Percentiles rank a stretch among this genome's conserved stretches.
Conservation (phyloP, 1,139 yeast genomes). For the Arxiozyma slooffiae region DNA sequence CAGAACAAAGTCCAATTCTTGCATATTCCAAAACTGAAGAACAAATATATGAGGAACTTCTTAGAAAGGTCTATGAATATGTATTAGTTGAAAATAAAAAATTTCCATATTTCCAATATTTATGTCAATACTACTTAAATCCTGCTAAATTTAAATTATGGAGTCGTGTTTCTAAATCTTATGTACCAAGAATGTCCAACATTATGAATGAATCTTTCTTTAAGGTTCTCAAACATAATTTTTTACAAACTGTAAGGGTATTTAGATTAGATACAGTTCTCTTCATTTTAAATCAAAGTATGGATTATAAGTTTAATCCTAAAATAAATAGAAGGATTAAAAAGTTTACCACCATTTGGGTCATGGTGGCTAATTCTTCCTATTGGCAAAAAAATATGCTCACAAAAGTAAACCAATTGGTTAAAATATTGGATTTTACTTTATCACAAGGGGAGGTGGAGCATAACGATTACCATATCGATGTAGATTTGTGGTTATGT, state of each 20-base stretch:
- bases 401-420: not conserved
- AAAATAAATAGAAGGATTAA: too few species aligned
- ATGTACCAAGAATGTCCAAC: not conserved
- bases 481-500: too few species aligned
- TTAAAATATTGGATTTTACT: too few species aligned
- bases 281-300: not conserved
- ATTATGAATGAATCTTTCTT: not conserved
- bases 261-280: too few species aligned
- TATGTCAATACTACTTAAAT: not conserved
- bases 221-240: not conserved
- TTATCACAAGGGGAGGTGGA: too few species aligned
- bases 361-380: not conserved
- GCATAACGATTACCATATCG: too few species aligned
- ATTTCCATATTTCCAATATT: not conserved
- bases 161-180: not conserved
- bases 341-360: too few species aligned
- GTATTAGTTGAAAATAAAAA: too few species aligned
- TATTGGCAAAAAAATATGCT: not conserved
- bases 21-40: not conserved
- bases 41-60: not conserved
- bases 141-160: not conserved
- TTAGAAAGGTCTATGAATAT: too few species aligned
- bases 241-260: too few species aligned
- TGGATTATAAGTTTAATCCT: not conserved
- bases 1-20: not conserved